Evolutionary conservation across 164 flowering plant species (phyloP).

Genomic region (Magnolia changhungtana): DNA sequence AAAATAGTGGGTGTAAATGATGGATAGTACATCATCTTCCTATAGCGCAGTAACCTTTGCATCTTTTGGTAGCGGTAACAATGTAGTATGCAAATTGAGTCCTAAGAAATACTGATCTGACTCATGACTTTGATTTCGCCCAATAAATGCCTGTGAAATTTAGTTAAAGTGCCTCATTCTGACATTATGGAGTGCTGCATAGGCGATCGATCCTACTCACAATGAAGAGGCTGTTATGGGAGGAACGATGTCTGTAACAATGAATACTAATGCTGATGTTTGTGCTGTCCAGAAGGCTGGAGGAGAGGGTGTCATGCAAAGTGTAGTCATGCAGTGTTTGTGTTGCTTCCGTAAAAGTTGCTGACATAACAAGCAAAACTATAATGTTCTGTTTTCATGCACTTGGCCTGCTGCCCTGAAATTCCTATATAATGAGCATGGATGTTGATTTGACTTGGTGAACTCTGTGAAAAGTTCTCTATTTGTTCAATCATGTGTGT

Average conservation of each 20-base stretch:
- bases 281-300: conserved; percentile 97
- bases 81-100: conserved; percentile 46
- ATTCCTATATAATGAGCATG: neutral
- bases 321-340: conserved; percentile 81
- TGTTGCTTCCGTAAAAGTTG: conserved; percentile 74
- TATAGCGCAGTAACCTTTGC: conserved; percentile 91
- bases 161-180: conserved; percentile 6
- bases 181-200: conserved; percentile 13
- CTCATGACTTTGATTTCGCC: neutral
- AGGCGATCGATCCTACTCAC: conserved; percentile 86
- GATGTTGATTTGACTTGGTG: neutral
- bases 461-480: too few relatives aligned
- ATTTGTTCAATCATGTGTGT: too few relatives aligned
- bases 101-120: neutral
- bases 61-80: conserved; percentile 57
- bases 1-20: too few relatives aligned
- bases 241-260: conserved; percentile 80
- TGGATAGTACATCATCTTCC: conserved; percentile 87
- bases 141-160: neutral
- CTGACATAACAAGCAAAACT: conserved; percentile 65
- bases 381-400: neutral
- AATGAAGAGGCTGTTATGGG: conserved; percentile 87
- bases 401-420: neutral
- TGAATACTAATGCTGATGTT: conserved; percentile 79
- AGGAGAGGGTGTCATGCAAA: conserved; percentile 72